A percentile compares a stretch with the other conserved stretches of the same genome.
These are phyloP conservation scores for Leccinum variicolor DNA, from an alignment of 768 basidiomycete species.

Conservation along the genomic window DNA sequence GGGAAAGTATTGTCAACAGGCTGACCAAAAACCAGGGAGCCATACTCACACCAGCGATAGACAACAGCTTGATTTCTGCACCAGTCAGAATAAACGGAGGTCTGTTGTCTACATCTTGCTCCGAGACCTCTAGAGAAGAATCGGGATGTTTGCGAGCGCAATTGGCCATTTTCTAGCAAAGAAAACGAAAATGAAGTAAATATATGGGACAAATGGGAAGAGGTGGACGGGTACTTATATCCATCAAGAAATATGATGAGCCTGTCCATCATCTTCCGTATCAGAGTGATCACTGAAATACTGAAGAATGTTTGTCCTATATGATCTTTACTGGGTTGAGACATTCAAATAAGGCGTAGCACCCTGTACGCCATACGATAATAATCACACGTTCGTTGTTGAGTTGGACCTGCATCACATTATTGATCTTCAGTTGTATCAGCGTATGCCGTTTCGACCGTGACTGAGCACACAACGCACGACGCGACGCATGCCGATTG, in stretches of 20 bases:
- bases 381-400: background rate
- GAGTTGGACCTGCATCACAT: background rate
- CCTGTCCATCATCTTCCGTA: background rate
- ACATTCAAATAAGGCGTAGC: background rate
- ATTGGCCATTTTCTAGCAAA: slow-evolving; percentile 11
- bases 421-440: background rate
- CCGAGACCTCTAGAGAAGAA: slow-evolving; percentile 25
- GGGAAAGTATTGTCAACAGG: background rate
- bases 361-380: background rate
- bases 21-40: background rate
- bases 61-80: slow-evolving; percentile 56
- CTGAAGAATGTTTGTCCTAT: slow-evolving; percentile 11
- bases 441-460: background rate
- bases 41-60: slow-evolving; percentile 54
- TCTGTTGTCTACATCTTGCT: slow-evolving; percentile 26
- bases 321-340: background rate
- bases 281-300: background rate
- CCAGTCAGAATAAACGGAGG: slow-evolving; percentile 40
- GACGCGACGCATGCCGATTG: background rate
- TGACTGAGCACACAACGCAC: background rate
- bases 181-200: background rate
- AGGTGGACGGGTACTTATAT: slow-evolving; percentile 1
- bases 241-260: background rate
- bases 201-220: background rate
- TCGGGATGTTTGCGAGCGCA: background rate